Base-by-base conservation (phyloP, 768 basidiomycete species). In the Gloeostereum incarnatum region DNA sequence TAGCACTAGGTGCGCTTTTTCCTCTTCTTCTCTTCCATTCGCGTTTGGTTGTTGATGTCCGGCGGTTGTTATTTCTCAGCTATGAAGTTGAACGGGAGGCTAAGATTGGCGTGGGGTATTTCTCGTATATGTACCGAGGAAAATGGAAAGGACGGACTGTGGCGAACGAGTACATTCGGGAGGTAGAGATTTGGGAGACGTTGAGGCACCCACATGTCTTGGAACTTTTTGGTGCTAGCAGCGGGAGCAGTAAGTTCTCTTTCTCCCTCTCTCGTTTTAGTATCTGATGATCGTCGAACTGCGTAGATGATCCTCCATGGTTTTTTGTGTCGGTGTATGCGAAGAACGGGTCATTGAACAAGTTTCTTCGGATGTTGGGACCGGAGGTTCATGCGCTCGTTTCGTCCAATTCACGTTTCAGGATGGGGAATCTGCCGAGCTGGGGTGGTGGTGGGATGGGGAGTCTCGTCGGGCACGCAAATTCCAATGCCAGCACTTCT, bases 281-380 rank as follows among this genome's bases (percentile, higher is more conserved):
- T n/a, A n/a, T n/a, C n/a, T n/a, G n/a, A n/a, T n/a, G n/a, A n/a
- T n/a, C n/a, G n/a, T n/a, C n/a, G n/a, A n/a, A n/a, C n/a, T n/a
- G n/a, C n/a, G n/a, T n/a, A n/a, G 73, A 33, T 17, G 76, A 80
- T 29, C 73, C 76, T 9, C 85, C 83, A 9, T 88, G 78, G 76
- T 86, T 83, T 60, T 71, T 84, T 36, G 85, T 92, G 34, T 79
- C 77, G 48, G 80, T 81, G 25, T 87, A 82, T 53, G 66, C 73
- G 58, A 59, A 69, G 44, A 65, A 81, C 26, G 83, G 84, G 17
- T 78, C 70, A 46, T 59, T 90, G 25, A 69, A 73, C 13, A 63
- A 64, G 41, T 83, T 68, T 49, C 57, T 90, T 46, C 13, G 41
- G 16, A 31, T 29, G 36, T 14, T 31, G 9, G 22, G 11, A 10